Percentiles rank a stretch among this genome's conserved stretches.
Conservation (phyloP, 2,329 filamentous ascomycete species). For the Aspergillus hortae region DNA sequence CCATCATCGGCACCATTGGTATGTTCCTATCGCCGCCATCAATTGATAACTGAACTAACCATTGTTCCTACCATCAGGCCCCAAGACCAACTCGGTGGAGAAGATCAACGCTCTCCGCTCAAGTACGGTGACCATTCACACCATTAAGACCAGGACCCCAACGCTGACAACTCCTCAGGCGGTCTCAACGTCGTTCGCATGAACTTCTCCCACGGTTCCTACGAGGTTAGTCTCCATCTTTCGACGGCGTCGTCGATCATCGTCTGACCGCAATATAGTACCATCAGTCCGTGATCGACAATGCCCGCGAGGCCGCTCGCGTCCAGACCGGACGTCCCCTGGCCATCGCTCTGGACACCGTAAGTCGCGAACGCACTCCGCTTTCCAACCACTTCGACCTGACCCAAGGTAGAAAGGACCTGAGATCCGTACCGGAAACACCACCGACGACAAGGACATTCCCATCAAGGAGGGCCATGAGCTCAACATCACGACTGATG, state of each 20-base stretch:
- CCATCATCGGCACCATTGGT: slow-evolving; percentile 98
- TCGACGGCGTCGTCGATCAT: not conserved
- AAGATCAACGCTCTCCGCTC: slow-evolving; percentile 92
- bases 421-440: slow-evolving; percentile 81
- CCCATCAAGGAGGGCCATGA: slow-evolving; percentile 79
- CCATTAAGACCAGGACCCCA: not conserved
- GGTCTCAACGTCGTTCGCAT: slow-evolving; percentile 99
- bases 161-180: slow-evolving; percentile 42
- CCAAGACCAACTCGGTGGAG: slow-evolving; percentile 97
- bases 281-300: slow-evolving; percentile 97
- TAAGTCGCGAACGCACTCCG: slow-evolving; percentile 45
- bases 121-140: slow-evolving; percentile 35
- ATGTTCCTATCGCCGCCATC: slow-evolving; percentile 26
- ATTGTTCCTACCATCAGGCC: slow-evolving; percentile 49
- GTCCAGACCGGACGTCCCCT: slow-evolving; percentile 76
- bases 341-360: slow-evolving; percentile 85
- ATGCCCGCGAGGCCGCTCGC: slow-evolving; percentile 82
- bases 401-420: slow-evolving; percentile 62
- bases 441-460: slow-evolving; percentile 65
- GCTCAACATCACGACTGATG: slow-evolving; percentile 96
- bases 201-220: slow-evolving; percentile 96
- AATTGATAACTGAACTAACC: slow-evolving; percentile 1
- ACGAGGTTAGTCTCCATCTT: slow-evolving; percentile 54
- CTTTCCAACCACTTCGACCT: slow-evolving; percentile 3
- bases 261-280: slow-evolving; percentile 57